Base-by-base conservation (phyloP, 1,139 yeast species). In the Sugiyamaella novakii region DNA sequence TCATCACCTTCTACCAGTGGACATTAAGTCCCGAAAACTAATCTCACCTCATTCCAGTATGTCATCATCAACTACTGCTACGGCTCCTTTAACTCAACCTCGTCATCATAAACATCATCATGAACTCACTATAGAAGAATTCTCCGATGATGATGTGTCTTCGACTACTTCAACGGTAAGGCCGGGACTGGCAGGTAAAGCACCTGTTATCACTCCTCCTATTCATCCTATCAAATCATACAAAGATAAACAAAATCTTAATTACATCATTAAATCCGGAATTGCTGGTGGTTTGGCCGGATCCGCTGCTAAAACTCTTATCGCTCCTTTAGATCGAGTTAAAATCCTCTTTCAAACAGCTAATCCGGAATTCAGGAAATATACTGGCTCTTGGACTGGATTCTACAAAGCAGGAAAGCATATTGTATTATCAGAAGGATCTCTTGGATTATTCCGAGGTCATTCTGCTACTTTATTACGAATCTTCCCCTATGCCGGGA, bases 261-360 rank as follows among this genome's bases (percentile, higher is more conserved):
- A 86, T 51, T 92, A 92, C 66, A 83, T 92, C 15, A 54, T 87
- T 28, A 76, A 88, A 53, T 84, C 95, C 19, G 98, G 96, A 0
- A 61, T 89, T 1, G 95, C 98, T 0, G 99, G 99, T 10, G 99
- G 99, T 0, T 61, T 88, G 1, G 97, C 98, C 0, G 99, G 99
- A 0, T 82, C 91, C 48, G 88, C 94, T 6, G 98, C 97, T 5
- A 92, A 92, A 63, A 89, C 98, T 0, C 73, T 91, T 46, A 87
- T 92, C 40, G 99, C 99, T 0, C 99, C 99, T 0, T 69, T 92
- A 49, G 99, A 92, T 67, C 77, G 99, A 60, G 92, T 92, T 55
- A 92, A 92, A 70, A 92, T 92, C 59, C 72, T 92, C 42, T 92
- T 92, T 67, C 99, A 92, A 69, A 94, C 99, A 0, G 82, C 94